These are phyloP conservation scores for Parathielavia hyrcaniae DNA, from an alignment of 495 filamentous ascomycete species.

Conservation along the genomic window DNA sequence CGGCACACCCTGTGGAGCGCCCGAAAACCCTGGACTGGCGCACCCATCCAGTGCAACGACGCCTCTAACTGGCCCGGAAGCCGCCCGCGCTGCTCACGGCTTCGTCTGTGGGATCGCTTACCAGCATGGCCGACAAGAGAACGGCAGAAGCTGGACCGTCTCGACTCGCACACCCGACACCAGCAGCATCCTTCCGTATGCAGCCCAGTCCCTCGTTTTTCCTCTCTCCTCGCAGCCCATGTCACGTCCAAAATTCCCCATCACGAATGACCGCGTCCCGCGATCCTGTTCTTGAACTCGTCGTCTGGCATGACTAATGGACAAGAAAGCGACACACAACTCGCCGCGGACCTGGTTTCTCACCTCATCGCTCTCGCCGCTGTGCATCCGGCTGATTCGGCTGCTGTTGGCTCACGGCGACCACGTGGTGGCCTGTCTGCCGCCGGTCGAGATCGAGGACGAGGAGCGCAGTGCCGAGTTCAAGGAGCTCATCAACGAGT, in stretches of 20 bases:
- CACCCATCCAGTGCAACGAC: constrained; percentile 9
- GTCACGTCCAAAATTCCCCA: background rate
- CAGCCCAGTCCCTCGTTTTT: constrained; percentile 19
- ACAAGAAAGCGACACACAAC: constrained; percentile 49
- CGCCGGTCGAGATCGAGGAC: constrained; percentile 59
- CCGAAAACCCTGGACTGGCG: constrained; percentile 1
- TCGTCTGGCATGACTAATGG: constrained; percentile 32
- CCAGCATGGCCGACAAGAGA: constrained; percentile 29
- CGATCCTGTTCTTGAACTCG: background rate
- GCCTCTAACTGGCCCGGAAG: background rate
- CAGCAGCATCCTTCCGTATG: constrained; percentile 47
- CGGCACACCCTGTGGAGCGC: constrained; percentile 13
- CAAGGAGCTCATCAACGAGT: constrained; percentile 52
- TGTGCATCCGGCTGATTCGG: constrained; percentile 62
- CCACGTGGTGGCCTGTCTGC: constrained; percentile 70
- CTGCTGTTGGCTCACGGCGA: constrained; percentile 80
- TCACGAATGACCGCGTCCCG: background rate
- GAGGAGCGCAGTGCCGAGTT: constrained; percentile 51
- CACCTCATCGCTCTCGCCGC: constrained; percentile 74
- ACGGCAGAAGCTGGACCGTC: constrained; percentile 36
- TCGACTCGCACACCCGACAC: constrained; percentile 41
- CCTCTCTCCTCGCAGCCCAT: background rate
- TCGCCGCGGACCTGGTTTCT: constrained; percentile 77
- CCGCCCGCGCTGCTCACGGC: background rate
- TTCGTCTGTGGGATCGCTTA: constrained; percentile 9